Conservation (phyloP, 768 basidiomycete genomes). For the Leccinum disarticulatum region DNA sequence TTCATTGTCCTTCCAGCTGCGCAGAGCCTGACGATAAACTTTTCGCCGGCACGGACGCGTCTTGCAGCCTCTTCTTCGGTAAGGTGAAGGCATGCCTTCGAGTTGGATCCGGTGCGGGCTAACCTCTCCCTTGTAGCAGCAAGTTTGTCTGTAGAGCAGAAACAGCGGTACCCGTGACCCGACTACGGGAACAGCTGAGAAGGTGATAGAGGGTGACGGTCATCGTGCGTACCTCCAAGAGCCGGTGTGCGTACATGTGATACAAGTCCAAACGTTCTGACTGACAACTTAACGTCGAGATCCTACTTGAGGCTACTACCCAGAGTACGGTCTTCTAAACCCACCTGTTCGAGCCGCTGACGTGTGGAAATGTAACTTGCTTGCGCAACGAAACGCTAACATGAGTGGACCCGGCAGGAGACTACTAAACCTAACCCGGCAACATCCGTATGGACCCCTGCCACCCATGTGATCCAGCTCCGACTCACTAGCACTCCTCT, state of each 20-base stretch:
- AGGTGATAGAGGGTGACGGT: too few species aligned
- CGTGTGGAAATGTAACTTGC: too few species aligned
- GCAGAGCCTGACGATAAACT: constrained; percentile 76
- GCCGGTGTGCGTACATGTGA: constrained; percentile 62
- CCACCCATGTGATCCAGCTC: too few species aligned
- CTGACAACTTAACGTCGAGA: constrained; percentile 39
- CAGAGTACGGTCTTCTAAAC: too few species aligned
- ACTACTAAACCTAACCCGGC: too few species aligned
- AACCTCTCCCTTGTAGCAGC: constrained; percentile 65
- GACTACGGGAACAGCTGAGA: constrained; percentile 44
- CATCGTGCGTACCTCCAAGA: constrained; percentile 63
- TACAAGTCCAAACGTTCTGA: constrained; percentile 90
- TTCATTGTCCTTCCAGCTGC: constrained; percentile 47
- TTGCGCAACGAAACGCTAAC: too few species aligned
- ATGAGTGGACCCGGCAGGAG: too few species aligned
- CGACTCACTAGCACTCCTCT: too few species aligned
- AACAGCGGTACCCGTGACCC: constrained; percentile 92
- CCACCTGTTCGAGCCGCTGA: too few species aligned
- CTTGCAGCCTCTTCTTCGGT: constrained; percentile 83
- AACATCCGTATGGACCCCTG: too few species aligned
- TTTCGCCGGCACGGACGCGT: constrained; percentile 71
- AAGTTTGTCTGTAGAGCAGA: constrained; percentile 79
- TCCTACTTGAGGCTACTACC: too few species aligned
- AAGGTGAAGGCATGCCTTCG: constrained; percentile 78
- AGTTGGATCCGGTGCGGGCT: constrained; percentile 68